phyloP scores from a whole-genome alignment of 495 filamentous ascomycete genomes.

The Pyrenula massariospora region DNA sequence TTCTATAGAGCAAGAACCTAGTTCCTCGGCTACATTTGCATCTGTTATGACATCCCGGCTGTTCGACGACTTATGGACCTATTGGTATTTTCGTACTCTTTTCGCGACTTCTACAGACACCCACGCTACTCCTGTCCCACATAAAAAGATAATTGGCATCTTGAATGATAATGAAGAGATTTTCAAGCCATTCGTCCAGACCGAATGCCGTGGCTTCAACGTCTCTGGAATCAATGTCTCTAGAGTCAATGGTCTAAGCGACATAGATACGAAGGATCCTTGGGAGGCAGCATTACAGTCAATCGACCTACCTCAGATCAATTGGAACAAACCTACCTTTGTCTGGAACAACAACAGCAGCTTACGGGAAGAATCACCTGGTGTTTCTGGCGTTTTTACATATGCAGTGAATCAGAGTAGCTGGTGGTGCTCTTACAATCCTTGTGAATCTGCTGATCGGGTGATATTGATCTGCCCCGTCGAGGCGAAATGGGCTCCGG shows the following conservation, averaged over 20 bases:
- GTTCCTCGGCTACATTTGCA: not conserved
- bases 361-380: not conserved
- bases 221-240: not conserved
- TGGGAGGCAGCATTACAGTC: not conserved
- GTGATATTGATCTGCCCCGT: not conserved
- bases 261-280: not conserved
- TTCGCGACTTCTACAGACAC: not conserved
- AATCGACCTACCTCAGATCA: not conserved
- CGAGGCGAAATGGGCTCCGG: not conserved
- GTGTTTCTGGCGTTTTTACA: not conserved
- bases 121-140: not conserved
- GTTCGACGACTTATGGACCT: not conserved
- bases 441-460: not conserved
- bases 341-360: not conserved
- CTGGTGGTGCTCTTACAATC: not conserved
- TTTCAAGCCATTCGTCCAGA: not conserved
- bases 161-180: not conserved
- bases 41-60: not conserved
- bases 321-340: not conserved
- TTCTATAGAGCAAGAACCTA: not conserved
- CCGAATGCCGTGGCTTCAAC: not conserved
- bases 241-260: not conserved
- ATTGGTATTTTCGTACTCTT: not conserved
- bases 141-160: not conserved
- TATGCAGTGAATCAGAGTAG: not conserved